These are phyloP conservation scores for Saturnispora silvae DNA, from an alignment of 805 yeast species.

Conservation along the genomic window DNA sequence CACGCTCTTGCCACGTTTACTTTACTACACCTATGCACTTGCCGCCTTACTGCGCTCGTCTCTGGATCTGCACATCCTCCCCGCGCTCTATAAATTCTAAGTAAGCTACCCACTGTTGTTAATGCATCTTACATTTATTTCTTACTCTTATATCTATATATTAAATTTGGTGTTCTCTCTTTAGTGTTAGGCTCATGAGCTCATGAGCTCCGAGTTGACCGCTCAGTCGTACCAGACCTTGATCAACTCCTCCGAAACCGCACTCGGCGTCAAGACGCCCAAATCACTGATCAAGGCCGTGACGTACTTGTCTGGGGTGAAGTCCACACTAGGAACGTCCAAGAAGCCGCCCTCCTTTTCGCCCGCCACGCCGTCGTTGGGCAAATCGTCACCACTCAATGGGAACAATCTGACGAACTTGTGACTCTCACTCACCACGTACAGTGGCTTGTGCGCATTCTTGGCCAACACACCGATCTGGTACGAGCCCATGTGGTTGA, in stretches of 20 bases:
- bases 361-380: slow-evolving; percentile 26
- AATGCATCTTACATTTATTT: too few relatives aligned
- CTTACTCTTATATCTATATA: too few relatives aligned
- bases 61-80: too few relatives aligned
- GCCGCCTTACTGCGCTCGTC: too few relatives aligned
- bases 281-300: slow-evolving; percentile 94
- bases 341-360: slow-evolving; percentile 21
- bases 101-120: too few relatives aligned
- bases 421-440: slow-evolving; percentile 90
- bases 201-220: too few relatives aligned
- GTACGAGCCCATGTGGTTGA: slow-evolving; percentile 89
- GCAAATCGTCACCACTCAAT: slow-evolving; percentile 82
- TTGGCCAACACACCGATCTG: slow-evolving; percentile 90
- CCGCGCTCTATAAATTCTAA: too few relatives aligned
- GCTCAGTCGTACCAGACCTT: slow-evolving; percentile 90
- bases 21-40: too few relatives aligned
- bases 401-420: slow-evolving; percentile 96
- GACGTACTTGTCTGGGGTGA: slow-evolving; percentile 90
- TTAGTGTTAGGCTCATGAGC: too few relatives aligned
- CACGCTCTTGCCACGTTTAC: too few relatives aligned
- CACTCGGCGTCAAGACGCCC: slow-evolving; percentile 95
- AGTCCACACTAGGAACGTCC: slow-evolving; percentile 62
- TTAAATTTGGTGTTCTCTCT: too few relatives aligned
- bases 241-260: slow-evolving; percentile 95
- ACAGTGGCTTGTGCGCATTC: slow-evolving; percentile 83